Evolutionary conservation across 495 filamentous ascomycete genomes (phyloP), one percentile per base, ranked within the genome.

Genomic region (Lepraria neglecta): DNA sequence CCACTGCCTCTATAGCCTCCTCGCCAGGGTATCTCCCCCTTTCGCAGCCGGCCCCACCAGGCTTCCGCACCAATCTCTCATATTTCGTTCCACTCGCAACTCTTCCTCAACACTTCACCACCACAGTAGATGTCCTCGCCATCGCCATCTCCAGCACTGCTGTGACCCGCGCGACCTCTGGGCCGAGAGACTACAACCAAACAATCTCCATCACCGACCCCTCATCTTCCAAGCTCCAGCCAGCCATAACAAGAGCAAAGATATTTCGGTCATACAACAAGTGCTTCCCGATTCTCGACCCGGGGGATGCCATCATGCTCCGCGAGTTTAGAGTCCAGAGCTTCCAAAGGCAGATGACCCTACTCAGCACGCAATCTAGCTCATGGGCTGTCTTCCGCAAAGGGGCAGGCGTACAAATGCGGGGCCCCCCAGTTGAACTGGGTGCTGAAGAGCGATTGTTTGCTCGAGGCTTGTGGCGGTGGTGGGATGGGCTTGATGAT

Each of bases 261-360:
- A 76, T 96, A 17, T 89, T 89, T 71, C 82, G 90, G 6, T 86
- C 89, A 1, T 84, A 86, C 68, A 86, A 85, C 65, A 79, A 81
- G 14, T 81, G 84, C 0, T 75, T 97, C 3, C 94, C 94, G 0
- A 68, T 78, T 6, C 76, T 90, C 28, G 74, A 77, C 3, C 78
- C 80, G 17, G 94, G 94, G 9, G 87, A 94, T 64, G 83, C 85
- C 3, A 76, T 96, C 24, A 71, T 98, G 43, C 78, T 98, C 14
- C 80, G 87, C 6, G 78, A 84, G 45, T 91, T 97, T 67, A 80
- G 79, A 58, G 88, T 95, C 15, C 69, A 76, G 58, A 80, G 71
- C 63, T 74, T 75, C 56, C 68, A 80, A 33, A 73, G 72, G 63
- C 71, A 71, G 7, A 66, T 80, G 42, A 73, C 74, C 30, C 75